Percentiles rank a stretch among this genome's conserved stretches.
phyloP scores from a whole-genome alignment of 768 basidiomycete species.

The Mycena crocata region DNA sequence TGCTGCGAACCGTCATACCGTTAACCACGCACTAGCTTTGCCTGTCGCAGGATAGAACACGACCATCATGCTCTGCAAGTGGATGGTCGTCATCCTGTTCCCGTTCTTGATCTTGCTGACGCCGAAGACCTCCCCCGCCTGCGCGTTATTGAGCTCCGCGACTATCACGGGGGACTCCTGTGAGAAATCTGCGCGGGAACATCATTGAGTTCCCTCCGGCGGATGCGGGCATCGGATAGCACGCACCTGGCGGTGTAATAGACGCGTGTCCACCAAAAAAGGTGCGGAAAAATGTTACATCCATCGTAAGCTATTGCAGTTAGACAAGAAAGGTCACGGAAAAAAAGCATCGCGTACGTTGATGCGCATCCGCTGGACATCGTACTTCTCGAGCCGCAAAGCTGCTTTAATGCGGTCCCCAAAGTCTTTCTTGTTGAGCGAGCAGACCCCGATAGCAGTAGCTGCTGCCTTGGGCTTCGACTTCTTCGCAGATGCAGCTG shows the following conservation, averaged over 20 bases:
- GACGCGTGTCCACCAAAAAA: slow-evolving; percentile 30
- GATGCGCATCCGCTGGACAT: slow-evolving; percentile 31
- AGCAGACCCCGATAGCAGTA: slow-evolving; percentile 11
- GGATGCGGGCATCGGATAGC: too few species aligned
- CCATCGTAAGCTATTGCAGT: slow-evolving; percentile 23
- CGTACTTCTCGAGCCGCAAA: slow-evolving; percentile 31
- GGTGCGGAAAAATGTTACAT: slow-evolving; percentile 29
- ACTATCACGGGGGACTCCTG: slow-evolving; percentile 12
- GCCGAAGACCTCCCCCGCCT: slow-evolving; percentile 30
- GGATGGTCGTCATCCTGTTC: slow-evolving; percentile 23
- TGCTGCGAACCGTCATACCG: slow-evolving; percentile 10
- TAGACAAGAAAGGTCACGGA: neutral
- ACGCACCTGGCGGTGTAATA: slow-evolving; percentile 22
- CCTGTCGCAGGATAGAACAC: slow-evolving; percentile 22
- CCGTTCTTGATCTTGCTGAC: slow-evolving; percentile 28
- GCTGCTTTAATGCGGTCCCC: slow-evolving; percentile 27
- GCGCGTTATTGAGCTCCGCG: slow-evolving; percentile 27
- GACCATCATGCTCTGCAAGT: slow-evolving; percentile 24
- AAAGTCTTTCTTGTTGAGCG: slow-evolving; percentile 32
- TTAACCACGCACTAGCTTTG: slow-evolving; percentile 26
- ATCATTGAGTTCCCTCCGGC: neutral
- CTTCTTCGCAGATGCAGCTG: slow-evolving; percentile 15
- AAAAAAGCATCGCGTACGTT: slow-evolving; percentile 12
- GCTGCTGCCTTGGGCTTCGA: slow-evolving; percentile 11
- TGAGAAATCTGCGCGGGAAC: slow-evolving; percentile 7